Evolutionary conservation across 371 early-diverging fungal species (phyloP), one percentile per base, ranked within the genome.

Genomic region (Mucor mucedo): DNA sequence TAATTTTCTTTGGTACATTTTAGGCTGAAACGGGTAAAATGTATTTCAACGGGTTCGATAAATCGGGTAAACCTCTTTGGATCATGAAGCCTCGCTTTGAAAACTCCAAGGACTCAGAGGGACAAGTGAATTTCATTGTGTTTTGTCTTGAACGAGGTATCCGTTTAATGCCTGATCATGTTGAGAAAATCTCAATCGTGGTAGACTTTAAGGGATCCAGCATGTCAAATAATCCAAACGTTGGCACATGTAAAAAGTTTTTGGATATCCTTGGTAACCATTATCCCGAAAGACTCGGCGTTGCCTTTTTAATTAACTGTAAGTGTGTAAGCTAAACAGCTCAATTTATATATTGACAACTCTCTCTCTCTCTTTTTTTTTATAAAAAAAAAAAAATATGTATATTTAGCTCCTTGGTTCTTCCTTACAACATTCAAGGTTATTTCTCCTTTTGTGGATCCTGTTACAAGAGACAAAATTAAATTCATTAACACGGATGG

Each of bases 391-490:
- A 0, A 21, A 0, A 21, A 0, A 21, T 21, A 21, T 21, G 21
- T 1, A 21, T 8, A 6, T 35, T 35, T 35, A 85, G 91, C 95
- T 14, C 92, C 93, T 16, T 90, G 91, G 86, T 89, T 91, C 66
- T 91, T 96, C 62, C 83, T 84, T 70, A 77, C 85, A 47, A 86
- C 91, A 44, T 93, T 87, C 62, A 87, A 85, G 66, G 40, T 92
- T 21, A 76, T 95, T 27, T 80, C 89, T 30, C 94, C 95, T 5
- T 93, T 95, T 62, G 80, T 96, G 52, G 93, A 96, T 70, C 93
- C 93, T 14, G 89, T 94, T 32, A 95, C 95, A 16, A 86, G 83
- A 62, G 72, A 77, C 14, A 96, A 95, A 73, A 84, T 96, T 49
- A 82, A 87, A 16, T 92, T 95, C 68, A 87, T 91, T 6, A 79